Percentiles rank a stretch among this genome's conserved stretches.
Conservation (phyloP, 768 basidiomycete genomes). For the Cytidiella melzeri region DNA sequence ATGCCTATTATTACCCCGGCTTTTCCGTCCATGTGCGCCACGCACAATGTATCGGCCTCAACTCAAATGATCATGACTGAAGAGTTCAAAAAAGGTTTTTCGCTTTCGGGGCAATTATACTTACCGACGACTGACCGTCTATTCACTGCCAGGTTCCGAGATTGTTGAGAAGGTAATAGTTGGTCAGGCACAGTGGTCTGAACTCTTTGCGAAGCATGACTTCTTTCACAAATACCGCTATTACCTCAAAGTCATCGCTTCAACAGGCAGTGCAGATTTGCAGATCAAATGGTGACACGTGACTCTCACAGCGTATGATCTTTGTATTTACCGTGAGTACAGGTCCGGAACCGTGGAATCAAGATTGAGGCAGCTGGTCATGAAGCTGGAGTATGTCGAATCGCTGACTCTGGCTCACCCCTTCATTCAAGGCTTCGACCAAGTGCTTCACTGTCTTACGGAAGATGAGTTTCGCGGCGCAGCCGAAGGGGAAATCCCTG, state of each 20-base stretch:
- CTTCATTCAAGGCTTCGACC: conserved; percentile 90
- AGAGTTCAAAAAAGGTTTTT: conserved; percentile 85
- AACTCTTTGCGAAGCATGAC: conserved; percentile 92
- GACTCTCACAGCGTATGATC: too few relatives aligned
- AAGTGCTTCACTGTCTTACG: conserved; percentile 73
- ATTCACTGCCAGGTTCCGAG: conserved; percentile 62
- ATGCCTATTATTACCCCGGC: conserved; percentile 99
- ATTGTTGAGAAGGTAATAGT: conserved; percentile 91
- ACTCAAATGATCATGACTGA: conserved; percentile 95
- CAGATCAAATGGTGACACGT: conserved; percentile 81
- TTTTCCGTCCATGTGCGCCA: conserved; percentile 98
- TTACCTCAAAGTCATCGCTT: conserved; percentile 94
- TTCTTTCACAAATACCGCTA: conserved; percentile 97
- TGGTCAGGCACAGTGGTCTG: conserved; percentile 80
- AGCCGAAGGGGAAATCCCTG: conserved; percentile 81
- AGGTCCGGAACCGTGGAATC: conserved; percentile 99
- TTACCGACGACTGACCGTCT: too few relatives aligned
- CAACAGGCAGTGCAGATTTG: conserved; percentile 73
- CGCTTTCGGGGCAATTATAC: conserved; percentile 8
- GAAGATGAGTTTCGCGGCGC: conserved; percentile 87
- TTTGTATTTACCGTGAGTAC: neutral
- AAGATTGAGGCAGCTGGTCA: conserved; percentile 89
- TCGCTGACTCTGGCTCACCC: conserved; percentile 90
- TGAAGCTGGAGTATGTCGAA: conserved; percentile 96
- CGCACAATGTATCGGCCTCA: conserved; percentile 94